Conservation (phyloP, 352 stramenopile genomes). For the Globisporangium perplexum region DNA sequence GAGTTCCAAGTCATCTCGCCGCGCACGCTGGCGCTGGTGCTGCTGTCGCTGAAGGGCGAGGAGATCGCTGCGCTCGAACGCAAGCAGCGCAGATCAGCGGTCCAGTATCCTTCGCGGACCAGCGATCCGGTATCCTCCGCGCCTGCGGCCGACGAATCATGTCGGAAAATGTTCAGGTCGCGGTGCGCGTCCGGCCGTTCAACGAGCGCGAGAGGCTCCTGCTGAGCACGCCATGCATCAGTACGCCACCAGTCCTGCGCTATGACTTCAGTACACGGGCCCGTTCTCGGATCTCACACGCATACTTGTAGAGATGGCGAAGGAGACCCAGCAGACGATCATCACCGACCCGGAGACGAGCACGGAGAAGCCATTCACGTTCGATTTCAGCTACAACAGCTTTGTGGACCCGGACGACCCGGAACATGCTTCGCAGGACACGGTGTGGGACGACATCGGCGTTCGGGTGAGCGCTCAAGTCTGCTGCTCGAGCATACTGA, state of each 20-base stretch:
- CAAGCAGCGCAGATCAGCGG: too few relatives aligned
- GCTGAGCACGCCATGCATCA: conserved; percentile 64
- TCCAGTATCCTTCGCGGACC: too few relatives aligned
- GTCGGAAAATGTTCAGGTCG: conserved; percentile 84
- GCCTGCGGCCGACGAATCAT: conserved; percentile 16
- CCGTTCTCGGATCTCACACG: neutral
- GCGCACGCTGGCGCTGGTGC: too few relatives aligned
- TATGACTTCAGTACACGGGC: neutral
- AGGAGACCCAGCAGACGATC: conserved; percentile 74
- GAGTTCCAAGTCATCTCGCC: too few relatives aligned
- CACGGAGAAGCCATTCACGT: conserved; percentile 76
- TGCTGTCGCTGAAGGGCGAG: too few relatives aligned
- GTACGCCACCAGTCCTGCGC: conserved; percentile 18
- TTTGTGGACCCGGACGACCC: conserved; percentile 50
- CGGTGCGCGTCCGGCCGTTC: conserved; percentile 74
- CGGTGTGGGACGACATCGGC: conserved; percentile 83
- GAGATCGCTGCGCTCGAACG: too few relatives aligned
- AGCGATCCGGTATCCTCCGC: neutral
- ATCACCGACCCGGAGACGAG: conserved; percentile 80
- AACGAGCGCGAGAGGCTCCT: conserved; percentile 78
- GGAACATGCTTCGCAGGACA: conserved; percentile 71
- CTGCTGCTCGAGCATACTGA: neutral
- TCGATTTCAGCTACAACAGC: conserved; percentile 89
- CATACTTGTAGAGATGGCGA: conserved; percentile 54
- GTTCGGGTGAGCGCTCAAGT: conserved; percentile 33